A percentile compares a stretch with the other conserved stretches of the same genome.
phyloP scores from a whole-genome alignment of 2,329 filamentous ascomycete genomes.

The Penicillium sp. region DNA sequence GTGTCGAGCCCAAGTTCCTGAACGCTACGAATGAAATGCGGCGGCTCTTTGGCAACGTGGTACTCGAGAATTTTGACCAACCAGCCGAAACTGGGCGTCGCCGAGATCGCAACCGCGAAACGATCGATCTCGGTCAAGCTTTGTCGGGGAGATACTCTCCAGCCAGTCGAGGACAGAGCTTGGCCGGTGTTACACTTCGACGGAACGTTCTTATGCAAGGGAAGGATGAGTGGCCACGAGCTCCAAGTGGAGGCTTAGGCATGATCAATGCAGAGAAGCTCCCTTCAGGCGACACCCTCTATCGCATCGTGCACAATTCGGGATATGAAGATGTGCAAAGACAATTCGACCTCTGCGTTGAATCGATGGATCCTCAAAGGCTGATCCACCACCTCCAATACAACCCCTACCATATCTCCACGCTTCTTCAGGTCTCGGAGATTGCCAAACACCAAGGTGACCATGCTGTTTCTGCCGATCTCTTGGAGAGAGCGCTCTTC shows the following conservation, averaged over 20 bases:
- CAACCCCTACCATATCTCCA: conserved; percentile 89
- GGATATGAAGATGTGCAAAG: conserved; percentile 75
- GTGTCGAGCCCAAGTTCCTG: conserved; percentile 72
- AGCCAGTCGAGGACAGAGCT: conserved; percentile 63
- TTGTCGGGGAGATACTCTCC: conserved; percentile 58
- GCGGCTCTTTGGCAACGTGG: conserved; percentile 69
- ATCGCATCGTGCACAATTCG: conserved; percentile 75
- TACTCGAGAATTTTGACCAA: conserved; percentile 62
- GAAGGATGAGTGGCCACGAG: conserved; percentile 83
- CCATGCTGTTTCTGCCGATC: conserved; percentile 79
- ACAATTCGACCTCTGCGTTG: conserved; percentile 79
- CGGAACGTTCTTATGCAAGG: conserved; percentile 85
- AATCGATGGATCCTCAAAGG: conserved; percentile 79
- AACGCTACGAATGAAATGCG: conserved; percentile 93
- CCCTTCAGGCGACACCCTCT: conserved; percentile 67
- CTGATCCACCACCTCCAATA: conserved; percentile 75
- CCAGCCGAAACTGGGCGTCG: conserved; percentile 53
- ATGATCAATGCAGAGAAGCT: conserved; percentile 72
- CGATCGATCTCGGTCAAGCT: conserved; percentile 58
- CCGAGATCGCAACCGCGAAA: conserved; percentile 59
- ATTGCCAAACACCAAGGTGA: conserved; percentile 92
- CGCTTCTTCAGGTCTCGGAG: conserved; percentile 89
- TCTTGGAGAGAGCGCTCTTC: conserved; percentile 89
- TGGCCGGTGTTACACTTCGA: conserved; percentile 72
- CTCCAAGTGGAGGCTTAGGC: conserved; percentile 76